Percentiles rank a stretch among this genome's conserved stretches.
These are phyloP conservation scores for Penicillium thymicola DNA, from an alignment of 2,329 filamentous ascomycete genomes.

Conservation along the genomic window DNA sequence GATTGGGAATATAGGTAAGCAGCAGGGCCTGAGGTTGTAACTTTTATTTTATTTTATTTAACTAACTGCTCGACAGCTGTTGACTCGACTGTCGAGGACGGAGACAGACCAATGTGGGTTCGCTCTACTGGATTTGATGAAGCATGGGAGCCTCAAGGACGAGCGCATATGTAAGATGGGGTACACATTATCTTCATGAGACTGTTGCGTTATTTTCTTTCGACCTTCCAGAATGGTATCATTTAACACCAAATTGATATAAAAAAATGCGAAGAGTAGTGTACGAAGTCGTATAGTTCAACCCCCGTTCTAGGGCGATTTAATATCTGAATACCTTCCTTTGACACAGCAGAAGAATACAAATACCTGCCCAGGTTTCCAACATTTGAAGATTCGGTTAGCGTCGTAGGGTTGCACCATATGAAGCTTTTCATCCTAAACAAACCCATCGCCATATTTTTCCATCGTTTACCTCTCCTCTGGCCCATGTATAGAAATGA, in stretches of 20 bases:
- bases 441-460: too few species aligned
- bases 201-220: background rate
- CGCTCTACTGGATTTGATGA: slow-evolving; percentile 42
- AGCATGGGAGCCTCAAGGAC: slow-evolving; percentile 35
- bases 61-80: slow-evolving; percentile 27
- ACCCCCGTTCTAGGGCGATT: too few species aligned
- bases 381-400: too few species aligned
- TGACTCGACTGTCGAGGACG: slow-evolving; percentile 34
- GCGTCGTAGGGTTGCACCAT: too few species aligned
- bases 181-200: background rate
- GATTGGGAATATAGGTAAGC: slow-evolving; percentile 45
- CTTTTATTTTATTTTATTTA: background rate
- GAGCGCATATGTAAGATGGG: slow-evolving; percentile 18
- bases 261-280: too few species aligned
- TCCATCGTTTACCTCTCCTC: too few species aligned
- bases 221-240: background rate
- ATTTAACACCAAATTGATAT: background rate
- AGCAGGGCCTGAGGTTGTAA: background rate
- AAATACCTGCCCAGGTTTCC: too few species aligned
- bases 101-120: slow-evolving; percentile 34
- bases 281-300: too few species aligned
- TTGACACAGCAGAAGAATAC: too few species aligned
- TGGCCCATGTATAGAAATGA: too few species aligned
- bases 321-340: too few species aligned
- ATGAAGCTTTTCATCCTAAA: too few species aligned